Base-by-base conservation (phyloP, 2,329 filamentous ascomycete genomes). In the Fusarium begoniae region DNA sequence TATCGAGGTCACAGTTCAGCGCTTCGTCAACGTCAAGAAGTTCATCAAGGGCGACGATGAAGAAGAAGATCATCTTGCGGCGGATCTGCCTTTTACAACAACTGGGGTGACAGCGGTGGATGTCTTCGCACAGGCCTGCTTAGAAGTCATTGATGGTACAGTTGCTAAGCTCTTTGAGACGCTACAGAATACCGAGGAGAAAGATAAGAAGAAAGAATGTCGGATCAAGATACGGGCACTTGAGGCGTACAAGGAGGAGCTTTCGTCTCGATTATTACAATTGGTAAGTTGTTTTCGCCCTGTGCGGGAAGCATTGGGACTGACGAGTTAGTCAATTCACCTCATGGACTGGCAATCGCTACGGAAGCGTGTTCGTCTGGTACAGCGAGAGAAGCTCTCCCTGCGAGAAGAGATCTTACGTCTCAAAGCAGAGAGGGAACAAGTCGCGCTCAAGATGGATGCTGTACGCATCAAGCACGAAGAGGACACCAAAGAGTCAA, bases 361-460 rank as follows among this genome's bases (percentile, higher is more conserved):
- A 58, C 85, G 87, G 59, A 90, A 89, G 76, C 87, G 90, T 20
- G 85, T 92, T 53, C 86, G 87, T 20, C 84, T 88, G 14, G 86
- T 87, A 15, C 88, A 91, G 64, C 88, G 85, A 69, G 87, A 90
- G 75, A 91, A 88, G 78, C 79, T 90, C 8, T 79, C 82, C 1
- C 80, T 92, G 24, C 86, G 90, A 50, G 87, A 90, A 18, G 88
- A 91, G 38, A 89, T 92, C n/a, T 78, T 91, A 35, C 85, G 85
- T 4, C 84, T 92, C 64, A 86, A 88, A 51, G 83, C 84, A 28
- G 90, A 92, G 81, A 84, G 89, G 59, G 89, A 92, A 75, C 87
- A 91, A 72, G 87, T 92, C 13, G 89, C 87, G 10, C 80, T 92
- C 24, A 87, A 86, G 47, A 91, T 90, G 85, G 90, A 92, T 71